Evolutionary conservation across 805 yeast genomes (phyloP), one percentile per base, ranked within the genome.

Genomic region (Yarrowia divulgata): DNA sequence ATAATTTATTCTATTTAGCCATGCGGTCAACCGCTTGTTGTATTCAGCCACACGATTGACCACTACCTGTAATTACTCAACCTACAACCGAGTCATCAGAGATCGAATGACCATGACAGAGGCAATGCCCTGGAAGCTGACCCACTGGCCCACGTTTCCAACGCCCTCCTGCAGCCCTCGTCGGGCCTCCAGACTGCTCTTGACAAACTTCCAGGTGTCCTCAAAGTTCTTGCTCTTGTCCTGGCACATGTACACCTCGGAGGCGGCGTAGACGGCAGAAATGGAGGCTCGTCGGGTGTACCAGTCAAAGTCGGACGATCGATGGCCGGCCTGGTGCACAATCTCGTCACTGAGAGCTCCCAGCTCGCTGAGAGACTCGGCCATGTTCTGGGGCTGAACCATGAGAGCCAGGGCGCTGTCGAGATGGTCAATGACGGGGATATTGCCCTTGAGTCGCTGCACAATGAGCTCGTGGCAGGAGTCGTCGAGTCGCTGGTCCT

Each of bases 291-390:
- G 82, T 75, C 93, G 90, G n/a, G 96, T 82, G 78, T 94, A 94
- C 99, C 99, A 94, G 3, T 91, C 89, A 76, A 90, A 88, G 77
- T 92, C 97, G 19, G 80, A 87, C 23, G 95, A 85, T 67, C 78
- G 75, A 76, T 93, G 98, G 12, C 93, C 95, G 0, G 97, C 87
- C 73, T 86, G 87, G 77, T 79, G 92, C 55, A 91, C 85, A 70
- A 94, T 83, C 76, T 95, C 98, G 79, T 94, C 98, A 13, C 92
- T 84, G 69, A 93, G 82, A 67, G 85, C 84, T 73, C 88, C 90
- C 69, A 95, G 83, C 75, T 91, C 96, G 45, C 84, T 85, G 63
- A 90, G 73, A 0, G 95, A 85, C 37, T 75, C 76, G 10, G 79
- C 73, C 40, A 89, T 58, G 75, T 90, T 89, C 66, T 84, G 82